These are phyloP conservation scores for Rhodotorula sp. DNA, from an alignment of 1,284 basidiomycete species.

Conservation along the genomic window DNA sequence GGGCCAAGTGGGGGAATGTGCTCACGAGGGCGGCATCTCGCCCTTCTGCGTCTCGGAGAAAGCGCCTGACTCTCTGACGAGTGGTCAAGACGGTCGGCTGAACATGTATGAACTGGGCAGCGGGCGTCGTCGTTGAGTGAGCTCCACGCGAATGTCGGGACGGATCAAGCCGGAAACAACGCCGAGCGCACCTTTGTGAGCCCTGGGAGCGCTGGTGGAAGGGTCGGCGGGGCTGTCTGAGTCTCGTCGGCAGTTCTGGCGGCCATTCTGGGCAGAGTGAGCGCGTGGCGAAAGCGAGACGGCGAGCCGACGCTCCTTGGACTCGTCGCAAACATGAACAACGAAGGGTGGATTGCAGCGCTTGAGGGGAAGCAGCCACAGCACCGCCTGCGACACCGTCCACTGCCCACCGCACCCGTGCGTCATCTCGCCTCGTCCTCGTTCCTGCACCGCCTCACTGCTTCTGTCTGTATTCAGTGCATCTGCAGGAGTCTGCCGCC, in stretches of 20 bases:
- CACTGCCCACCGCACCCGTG: constrained; percentile 6
- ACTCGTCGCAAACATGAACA: neutral
- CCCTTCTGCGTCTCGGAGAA: constrained; percentile 8
- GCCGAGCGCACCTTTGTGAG: constrained; percentile 5
- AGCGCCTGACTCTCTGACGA: neutral
- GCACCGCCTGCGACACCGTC: neutral
- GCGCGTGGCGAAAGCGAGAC: neutral
- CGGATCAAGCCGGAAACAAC: neutral
- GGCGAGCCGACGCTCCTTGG: neutral
- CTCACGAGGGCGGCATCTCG: constrained; percentile 31
- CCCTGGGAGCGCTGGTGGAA: neutral
- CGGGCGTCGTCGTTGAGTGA: neutral
- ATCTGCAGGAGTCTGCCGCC: constrained; percentile 2
- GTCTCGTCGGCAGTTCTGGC: neutral
- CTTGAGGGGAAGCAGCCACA: neutral
- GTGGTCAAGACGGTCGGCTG: neutral
- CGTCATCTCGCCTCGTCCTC: neutral
- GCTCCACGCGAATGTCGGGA: neutral
- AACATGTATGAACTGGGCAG: constrained; percentile 5
- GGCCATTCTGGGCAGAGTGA: neutral
- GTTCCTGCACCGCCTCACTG: neutral
- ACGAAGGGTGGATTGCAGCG: constrained; percentile 4
- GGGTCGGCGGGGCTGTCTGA: too few relatives aligned
- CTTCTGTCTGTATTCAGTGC: neutral
- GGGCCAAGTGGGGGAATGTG: neutral